Evolutionary conservation across 1,139 yeast genomes (phyloP), one percentile per base, ranked within the genome.

Genomic region (Arxiozyma slooffiae): DNA sequence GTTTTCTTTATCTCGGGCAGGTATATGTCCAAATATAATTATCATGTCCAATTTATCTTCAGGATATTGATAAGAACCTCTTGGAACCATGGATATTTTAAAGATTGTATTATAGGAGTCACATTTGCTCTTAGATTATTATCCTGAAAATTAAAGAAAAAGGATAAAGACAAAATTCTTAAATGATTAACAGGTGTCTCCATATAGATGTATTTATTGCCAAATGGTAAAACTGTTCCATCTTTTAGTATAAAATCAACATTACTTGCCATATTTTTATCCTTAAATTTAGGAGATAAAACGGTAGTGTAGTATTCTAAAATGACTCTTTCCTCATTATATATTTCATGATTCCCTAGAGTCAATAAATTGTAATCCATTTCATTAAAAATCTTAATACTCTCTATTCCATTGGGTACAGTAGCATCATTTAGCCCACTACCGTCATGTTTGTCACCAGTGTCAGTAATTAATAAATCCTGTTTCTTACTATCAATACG

Each of bases 391-490:
- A 88, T 74, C 1, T 77, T 75, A 38, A 81, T 77, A 1, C 92
- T 77, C 30, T 74, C 66, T 14, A 71, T 62, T 0, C 97, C 97
- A 60, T 82, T 82, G 1, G 90, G 87, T 3, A 47, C 55, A 0
- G 95, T 83, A 11, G 84, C 82, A 67, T 90, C 97, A 44, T 88
- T 77, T 37, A 67, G 57, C 0, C 97, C 98, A 63, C 88, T 89
- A 1, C 98, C 98, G 66, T 92, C 97, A 59, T 87, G 96, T 54
- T 88, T 80, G 67, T 92, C 98, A 7, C 98, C 98, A 1, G 94
- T 80, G 63, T 92, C 98, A 1, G 90, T 76, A 1, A 89, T 60
- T 7, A 92, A 59, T 34, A 92, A 63, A 62, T 92, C 97, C 38
- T 73, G 78, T 4, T 68, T 59, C 3, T 68, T 59, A 0, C 60